Evolutionary conservation across 2,329 filamentous ascomycete genomes (phyloP), one percentile per base, ranked within the genome.

Genomic region (Trichoderma harzianum): DNA sequence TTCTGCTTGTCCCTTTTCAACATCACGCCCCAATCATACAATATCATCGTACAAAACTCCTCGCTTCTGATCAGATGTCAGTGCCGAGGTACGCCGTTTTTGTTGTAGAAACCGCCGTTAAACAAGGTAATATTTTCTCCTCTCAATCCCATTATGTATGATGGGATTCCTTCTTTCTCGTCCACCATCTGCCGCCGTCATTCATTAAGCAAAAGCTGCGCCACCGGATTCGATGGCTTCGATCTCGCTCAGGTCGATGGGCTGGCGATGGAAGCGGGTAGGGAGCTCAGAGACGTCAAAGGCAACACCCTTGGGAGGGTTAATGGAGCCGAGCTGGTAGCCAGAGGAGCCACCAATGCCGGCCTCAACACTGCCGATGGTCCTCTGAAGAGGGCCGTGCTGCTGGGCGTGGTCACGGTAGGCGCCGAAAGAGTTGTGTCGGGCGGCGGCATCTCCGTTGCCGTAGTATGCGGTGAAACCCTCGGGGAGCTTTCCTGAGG

Each of bases 201-300:
- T 32, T 72, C 30, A 72, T 75, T 78, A 81, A 88, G 74, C 84
- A 83, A 74, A 86, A 82, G 87, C 83, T 39, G 95, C 96, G 71
- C 96, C 96, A 70, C 95, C 96, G 70, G 93, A 96, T 89, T 98
- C 94, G 78, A 99, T 89, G 26, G 94, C 95, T 82, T 98, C 96
- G 73, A 99, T 99, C 88, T 99, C 96, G 57, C 91, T 90, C 76
- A 91, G 83, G 47, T 89, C 91, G 83, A 95, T 92, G 14, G 90
- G 88, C 63, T 89, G 85, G 75, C 94, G 89, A 78, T 91, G 90
- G 88, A 98, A 99, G 77, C 95, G 90, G 74, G 86, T 81, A 21
- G 96, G 95, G 28, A 99, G 90, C 84, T 99, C 93, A 76, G 90
- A 93, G 77, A 94, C 90, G 82, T 98, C 96, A 80, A 97, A 98